Evolutionary conservation across 2,329 filamentous ascomycete species (phyloP).

Genomic region (Botrytis porri): DNA sequence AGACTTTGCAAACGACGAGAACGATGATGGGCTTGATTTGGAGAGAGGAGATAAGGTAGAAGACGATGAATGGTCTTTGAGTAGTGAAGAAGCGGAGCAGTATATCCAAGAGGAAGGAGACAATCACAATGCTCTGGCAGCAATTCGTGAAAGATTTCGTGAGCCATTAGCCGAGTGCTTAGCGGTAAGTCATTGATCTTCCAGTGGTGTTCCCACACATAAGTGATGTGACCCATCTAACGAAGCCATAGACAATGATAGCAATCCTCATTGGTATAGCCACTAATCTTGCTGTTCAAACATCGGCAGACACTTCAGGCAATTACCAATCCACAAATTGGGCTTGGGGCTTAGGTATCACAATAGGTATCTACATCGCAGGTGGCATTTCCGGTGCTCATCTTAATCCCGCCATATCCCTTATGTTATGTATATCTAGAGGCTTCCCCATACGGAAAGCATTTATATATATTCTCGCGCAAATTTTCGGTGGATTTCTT

Average conservation of each 20-base stretch:
- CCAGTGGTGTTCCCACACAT: not conserved
- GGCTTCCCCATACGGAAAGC: constrained; percentile 52
- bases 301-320: constrained; percentile 33
- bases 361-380: constrained; percentile 48
- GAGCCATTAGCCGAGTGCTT: constrained; percentile 52
- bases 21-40: constrained; percentile 1
- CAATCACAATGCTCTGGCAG: constrained; percentile 39
- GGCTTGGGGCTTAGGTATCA: constrained; percentile 54
- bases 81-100: constrained; percentile 25
- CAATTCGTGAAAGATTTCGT: constrained; percentile 48
- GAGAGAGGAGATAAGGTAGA: constrained; percentile 14
- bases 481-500: constrained; percentile 51
- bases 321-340: constrained; percentile 45
- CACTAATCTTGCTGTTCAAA: constrained; percentile 45
- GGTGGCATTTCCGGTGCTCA: constrained; percentile 48
- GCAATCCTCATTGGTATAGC: constrained; percentile 45
- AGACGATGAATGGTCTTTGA: constrained; percentile 19
- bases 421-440: constrained; percentile 47
- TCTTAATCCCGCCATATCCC: constrained; percentile 45
- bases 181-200: constrained; percentile 31
- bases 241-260: constrained; percentile 21
- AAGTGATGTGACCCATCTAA: not conserved
- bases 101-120: constrained; percentile 20
- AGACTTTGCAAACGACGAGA: not conserved
- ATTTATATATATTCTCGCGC: constrained; percentile 49